Base-by-base conservation (phyloP, 805 yeast genomes). In the Saccharomycopsis synnaedendra region DNA sequence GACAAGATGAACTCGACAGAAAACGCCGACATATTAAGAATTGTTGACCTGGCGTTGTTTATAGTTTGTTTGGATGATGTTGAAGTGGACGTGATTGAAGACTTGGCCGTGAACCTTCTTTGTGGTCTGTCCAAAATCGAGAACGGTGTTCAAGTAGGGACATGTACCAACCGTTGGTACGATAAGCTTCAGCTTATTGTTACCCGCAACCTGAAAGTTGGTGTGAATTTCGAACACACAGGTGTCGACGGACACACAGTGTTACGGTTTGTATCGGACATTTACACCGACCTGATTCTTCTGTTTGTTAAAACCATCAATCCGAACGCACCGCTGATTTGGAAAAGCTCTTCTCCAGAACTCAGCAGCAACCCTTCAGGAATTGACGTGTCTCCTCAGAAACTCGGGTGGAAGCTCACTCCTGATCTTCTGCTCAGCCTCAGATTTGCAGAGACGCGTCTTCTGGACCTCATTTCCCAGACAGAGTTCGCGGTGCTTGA, bases 201-300 rank as follows among this genome's bases (percentile, higher is more conserved):
- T 47, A 86, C 96, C 4, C 78, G 80, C 61, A 86, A 88, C 63
- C 95, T 94, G 29, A 84, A 85, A 63, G 96, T 93, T 2, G 97
- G 97, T 32, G 80, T 88, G 55, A 88, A 89, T 63, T 88, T 88
- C 60, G 97, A 88, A 59, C 93, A 88, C 60, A 84, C 97, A 0
- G 96, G 96, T 56, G 94, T 88, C 31, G 97, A 88, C 64, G 97
- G 97, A 48, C 96, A 88, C 63, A 88, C 97, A 0, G 95, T 88
- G 4, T 67, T 88, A 55, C 67, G 96, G 54, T 82, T 84, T 67
- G 95, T 87, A 9, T 78, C 87, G 38, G 96, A 88, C 63, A 84
- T 88, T 47, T 88, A 88, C 61, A 88, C 96, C 0, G 97, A 88
- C 61, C 82, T 95, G 1, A 86, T 88, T 46, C 68, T 88, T 52